A percentile compares a stretch with the other conserved stretches of the same genome.
Evolutionary conservation across 352 stramenopile genomes (phyloP).

Genomic region (Peronospora tabacina): DNA sequence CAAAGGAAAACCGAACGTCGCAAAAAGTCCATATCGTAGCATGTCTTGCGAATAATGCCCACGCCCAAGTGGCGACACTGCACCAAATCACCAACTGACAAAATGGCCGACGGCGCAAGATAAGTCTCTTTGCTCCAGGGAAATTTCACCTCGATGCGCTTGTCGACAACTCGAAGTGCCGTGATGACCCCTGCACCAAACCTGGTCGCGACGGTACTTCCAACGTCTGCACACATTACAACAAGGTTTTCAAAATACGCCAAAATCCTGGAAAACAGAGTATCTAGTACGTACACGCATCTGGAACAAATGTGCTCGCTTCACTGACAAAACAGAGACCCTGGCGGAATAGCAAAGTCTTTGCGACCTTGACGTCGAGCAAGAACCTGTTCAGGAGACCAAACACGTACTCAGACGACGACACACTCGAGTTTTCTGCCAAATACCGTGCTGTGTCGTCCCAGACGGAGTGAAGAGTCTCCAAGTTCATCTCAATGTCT

Average conservation of each 20-base stretch:
- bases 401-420: constrained; percentile 67
- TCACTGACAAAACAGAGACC: constrained; percentile 44
- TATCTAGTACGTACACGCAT: constrained; percentile 33
- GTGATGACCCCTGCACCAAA: constrained; percentile 60
- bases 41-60: constrained; percentile 55
- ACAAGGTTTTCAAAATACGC: too few relatives aligned
- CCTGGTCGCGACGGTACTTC: constrained; percentile 53
- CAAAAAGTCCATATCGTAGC: constrained; percentile 53
- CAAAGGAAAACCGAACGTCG: constrained; percentile 57
- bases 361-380: constrained; percentile 69
- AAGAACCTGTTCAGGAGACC: constrained; percentile 63
- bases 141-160: constrained; percentile 58
- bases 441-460: constrained; percentile 60
- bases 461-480: constrained; percentile 53
- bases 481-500: constrained; percentile 57
- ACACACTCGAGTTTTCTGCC: constrained; percentile 45
- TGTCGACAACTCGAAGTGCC: constrained; percentile 43
- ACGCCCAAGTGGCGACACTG: constrained; percentile 43
- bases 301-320: constrained; percentile 24
- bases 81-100: constrained; percentile 43
- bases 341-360: constrained; percentile 49
- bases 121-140: constrained; percentile 60
- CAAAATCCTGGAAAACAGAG: too few relatives aligned
- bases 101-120: constrained; percentile 40
- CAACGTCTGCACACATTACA: constrained; percentile 32